Conservation (phyloP, 805 yeast species). For the Suhomyces pyralidae region DNA sequence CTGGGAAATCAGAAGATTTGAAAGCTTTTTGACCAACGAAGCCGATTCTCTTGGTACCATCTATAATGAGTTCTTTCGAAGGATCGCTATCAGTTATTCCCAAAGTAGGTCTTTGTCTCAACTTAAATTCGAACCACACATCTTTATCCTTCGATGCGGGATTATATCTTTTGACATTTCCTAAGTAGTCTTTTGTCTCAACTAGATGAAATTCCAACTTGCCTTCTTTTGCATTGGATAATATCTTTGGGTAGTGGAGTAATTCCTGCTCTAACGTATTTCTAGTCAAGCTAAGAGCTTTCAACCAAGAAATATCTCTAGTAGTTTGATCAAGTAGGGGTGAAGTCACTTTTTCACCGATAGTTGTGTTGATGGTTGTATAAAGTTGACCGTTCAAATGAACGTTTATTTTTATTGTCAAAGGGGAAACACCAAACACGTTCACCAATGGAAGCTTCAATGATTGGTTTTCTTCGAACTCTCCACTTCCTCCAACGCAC, state of each 20-base stretch:
- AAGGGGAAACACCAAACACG: constrained; percentile 76
- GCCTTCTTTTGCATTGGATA: constrained; percentile 18
- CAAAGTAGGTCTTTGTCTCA: constrained; percentile 25
- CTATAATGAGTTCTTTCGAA: constrained; percentile 21
- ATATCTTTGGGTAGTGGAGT: constrained; percentile 23
- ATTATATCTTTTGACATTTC: constrained; percentile 32
- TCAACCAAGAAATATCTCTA: constrained; percentile 38
- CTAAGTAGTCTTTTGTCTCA: constrained; percentile 31
- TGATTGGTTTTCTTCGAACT: constrained; percentile 26
- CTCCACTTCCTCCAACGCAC: constrained; percentile 53
- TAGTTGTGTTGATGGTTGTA: constrained; percentile 21
- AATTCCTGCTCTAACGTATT: constrained; percentile 36
- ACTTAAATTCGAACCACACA: constrained; percentile 26
- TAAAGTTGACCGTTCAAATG: constrained; percentile 23
- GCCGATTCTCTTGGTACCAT: constrained; percentile 23
- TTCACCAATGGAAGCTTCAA: constrained; percentile 45
- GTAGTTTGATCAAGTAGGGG: neutral
- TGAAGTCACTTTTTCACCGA: constrained; percentile 11
- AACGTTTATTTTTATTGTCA: constrained; percentile 24
- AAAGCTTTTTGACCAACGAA: constrained; percentile 14
- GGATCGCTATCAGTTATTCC: constrained; percentile 20
- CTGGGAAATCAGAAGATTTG: constrained; percentile 46
- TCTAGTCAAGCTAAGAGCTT: constrained; percentile 22
- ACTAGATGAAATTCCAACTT: constrained; percentile 33
- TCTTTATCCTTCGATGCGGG: constrained; percentile 37